Evolutionary conservation across 2,329 filamentous ascomycete genomes (phyloP), one percentile per base, ranked within the genome.

Genomic region (Scedosporium aurantiacum): DNA sequence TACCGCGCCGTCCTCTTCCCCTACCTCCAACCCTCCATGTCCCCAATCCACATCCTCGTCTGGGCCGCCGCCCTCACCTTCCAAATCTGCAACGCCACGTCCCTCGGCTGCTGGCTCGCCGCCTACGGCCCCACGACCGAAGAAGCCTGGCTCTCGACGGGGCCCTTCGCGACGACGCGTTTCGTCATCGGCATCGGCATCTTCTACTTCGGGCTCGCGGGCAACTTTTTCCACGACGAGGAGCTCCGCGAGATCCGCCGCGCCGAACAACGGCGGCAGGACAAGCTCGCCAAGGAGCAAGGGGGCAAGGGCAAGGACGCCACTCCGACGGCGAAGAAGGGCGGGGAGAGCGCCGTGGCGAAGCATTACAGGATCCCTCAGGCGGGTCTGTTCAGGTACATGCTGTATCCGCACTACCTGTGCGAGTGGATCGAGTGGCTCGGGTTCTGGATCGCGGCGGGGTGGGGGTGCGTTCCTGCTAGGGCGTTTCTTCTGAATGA

Each of bases 401-500:
- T 96, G 70, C 80, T 97, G 63, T 96, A 88, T 73, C 91, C 94
- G 66, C 94, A 99, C 72, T 99, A 97, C 73, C 79, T 96, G n/a
- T 89, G 87, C 70, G 94, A 99, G 76, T 99, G 94, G 94, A 72
- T 96, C 60, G 94, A 99, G 79, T 99, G 94, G 94, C 73, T 82
- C 3, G 94, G 94, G 0, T 99, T 91, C 72, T 91, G 87, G 78
- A 82, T 96, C 72, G 82, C 89, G 66, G 82, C 86, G 62, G 86
- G 85, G 1, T 82, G 78, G 75, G 74, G 76, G 4, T 90, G 87
- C 69, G 76, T 84, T 57, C 93, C 94, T 0, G 93, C 91, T 25
- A 79, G 91, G 68, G 82, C 82, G 58, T 97, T 97, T 70, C 68
- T 96, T 54, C 65, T 96, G 57, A 97, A 97, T 71, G 91, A 96